Evolutionary conservation across 2,329 filamentous ascomycete species (phyloP).

Genomic region (Pseudocercospora fijiensis): DNA sequence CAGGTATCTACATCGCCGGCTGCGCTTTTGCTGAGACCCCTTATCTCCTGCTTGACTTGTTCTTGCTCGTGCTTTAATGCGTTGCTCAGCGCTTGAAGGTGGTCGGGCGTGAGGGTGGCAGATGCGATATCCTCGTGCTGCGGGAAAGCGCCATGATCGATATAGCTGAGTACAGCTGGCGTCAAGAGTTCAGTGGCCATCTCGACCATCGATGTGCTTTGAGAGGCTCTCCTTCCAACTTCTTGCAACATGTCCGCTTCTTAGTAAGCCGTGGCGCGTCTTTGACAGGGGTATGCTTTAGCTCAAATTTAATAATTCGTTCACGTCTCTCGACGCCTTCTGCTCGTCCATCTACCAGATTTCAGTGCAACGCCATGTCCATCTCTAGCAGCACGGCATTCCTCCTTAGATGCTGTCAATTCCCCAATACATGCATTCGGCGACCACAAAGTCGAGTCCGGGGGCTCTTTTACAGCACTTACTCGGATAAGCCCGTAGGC

Average conservation of each 20-base stretch:
- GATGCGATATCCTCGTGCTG: slow-evolving; percentile 57
- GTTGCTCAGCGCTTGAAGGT: slow-evolving; percentile 52
- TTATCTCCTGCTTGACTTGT: slow-evolving; percentile 67
- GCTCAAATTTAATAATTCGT: not conserved
- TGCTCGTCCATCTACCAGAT: not conserved
- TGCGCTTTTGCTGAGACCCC: slow-evolving; percentile 70
- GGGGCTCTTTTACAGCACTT: not conserved
- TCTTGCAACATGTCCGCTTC: not conserved
- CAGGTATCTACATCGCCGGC: slow-evolving; percentile 80
- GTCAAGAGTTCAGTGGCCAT: slow-evolving; percentile 45
- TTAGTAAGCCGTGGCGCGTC: too few species aligned
- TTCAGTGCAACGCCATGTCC: not conserved
- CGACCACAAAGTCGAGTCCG: not conserved
- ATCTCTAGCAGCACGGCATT: not conserved
- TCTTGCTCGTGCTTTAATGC: slow-evolving; percentile 54
- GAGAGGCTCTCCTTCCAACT: not conserved
- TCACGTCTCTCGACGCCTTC: not conserved
- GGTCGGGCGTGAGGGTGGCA: slow-evolving; percentile 50
- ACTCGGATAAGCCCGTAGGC: not conserved
- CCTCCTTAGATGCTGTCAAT: not conserved
- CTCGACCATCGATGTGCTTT: not conserved
- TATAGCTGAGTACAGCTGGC: slow-evolving; percentile 64
- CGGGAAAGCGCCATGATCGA: slow-evolving; percentile 57
- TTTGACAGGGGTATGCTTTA: not conserved
- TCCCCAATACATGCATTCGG: not conserved